These are phyloP conservation scores for Blastobotrys parvus DNA, from an alignment of 805 yeast species.

Conservation along the genomic window DNA sequence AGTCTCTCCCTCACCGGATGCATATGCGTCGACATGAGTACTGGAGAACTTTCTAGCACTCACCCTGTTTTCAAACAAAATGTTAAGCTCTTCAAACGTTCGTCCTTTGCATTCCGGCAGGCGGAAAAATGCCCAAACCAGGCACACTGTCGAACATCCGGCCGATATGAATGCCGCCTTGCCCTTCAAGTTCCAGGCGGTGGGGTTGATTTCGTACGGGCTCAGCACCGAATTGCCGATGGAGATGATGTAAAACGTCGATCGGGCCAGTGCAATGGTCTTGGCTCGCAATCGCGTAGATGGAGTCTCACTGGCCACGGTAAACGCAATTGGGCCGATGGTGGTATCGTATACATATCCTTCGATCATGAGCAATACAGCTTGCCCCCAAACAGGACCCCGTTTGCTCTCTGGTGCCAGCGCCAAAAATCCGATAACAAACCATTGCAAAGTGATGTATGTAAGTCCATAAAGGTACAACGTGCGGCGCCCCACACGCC, in stretches of 20 bases:
- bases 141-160: conserved; percentile 26
- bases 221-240: conserved; percentile 24
- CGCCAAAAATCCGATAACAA: conserved; percentile 13
- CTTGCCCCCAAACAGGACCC: conserved; percentile 27
- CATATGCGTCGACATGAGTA: background rate
- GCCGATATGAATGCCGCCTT: conserved; percentile 42
- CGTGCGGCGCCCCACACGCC: conserved; percentile 9
- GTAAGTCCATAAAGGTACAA: conserved; percentile 14
- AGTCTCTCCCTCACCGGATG: background rate
- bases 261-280: conserved; percentile 34
- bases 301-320: conserved; percentile 35
- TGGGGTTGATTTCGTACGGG: conserved; percentile 43
- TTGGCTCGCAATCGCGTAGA: conserved; percentile 35
- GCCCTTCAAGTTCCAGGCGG: conserved; percentile 37
- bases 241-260: conserved; percentile 17
- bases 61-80: conserved; percentile 30
- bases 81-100: conserved; percentile 50
- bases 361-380: conserved; percentile 35
- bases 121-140: conserved; percentile 39
- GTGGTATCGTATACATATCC: conserved; percentile 38
- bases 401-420: conserved; percentile 19
- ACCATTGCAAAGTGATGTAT: conserved; percentile 3
- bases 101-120: conserved; percentile 49
- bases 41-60: conserved; percentile 14
- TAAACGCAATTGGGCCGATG: conserved; percentile 36